Evolutionary conservation across 208 protist genomes (phyloP).

Genomic region (Borovskyia barvae): DNA sequence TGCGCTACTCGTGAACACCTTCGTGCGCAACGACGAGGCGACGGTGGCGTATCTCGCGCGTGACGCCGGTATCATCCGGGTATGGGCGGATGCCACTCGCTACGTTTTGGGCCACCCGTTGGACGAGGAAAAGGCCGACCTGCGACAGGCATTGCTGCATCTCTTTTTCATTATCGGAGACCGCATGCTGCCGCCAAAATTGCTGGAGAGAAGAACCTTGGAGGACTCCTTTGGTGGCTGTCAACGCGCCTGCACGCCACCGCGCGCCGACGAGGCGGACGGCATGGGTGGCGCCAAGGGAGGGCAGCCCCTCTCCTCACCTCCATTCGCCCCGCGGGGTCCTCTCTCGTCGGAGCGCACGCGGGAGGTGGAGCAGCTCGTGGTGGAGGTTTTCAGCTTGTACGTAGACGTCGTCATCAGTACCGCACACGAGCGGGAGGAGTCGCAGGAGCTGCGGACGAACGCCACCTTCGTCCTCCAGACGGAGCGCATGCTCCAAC

Average conservation of each 20-base stretch:
- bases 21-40: slow-evolving; percentile 63
- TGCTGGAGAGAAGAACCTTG: not conserved
- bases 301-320: not conserved
- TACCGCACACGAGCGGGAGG: slow-evolving; percentile 67
- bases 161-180: slow-evolving; percentile 74
- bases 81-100: slow-evolving; percentile 52
- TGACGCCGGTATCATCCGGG: slow-evolving; percentile 29
- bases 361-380: slow-evolving; percentile 24
- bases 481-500: slow-evolving; percentile 72
- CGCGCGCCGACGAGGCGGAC: slow-evolving; percentile 2
- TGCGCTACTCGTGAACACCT: slow-evolving; percentile 70
- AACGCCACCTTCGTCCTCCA: slow-evolving; percentile 66
- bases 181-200: slow-evolving; percentile 41
- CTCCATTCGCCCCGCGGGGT: slow-evolving; percentile 7
- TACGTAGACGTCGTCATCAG: slow-evolving; percentile 74
- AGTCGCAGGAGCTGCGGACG: slow-evolving; percentile 69
- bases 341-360: slow-evolving; percentile 20
- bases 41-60: slow-evolving; percentile 44
- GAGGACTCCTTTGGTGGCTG: slow-evolving; percentile 10
- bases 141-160: slow-evolving; percentile 72
- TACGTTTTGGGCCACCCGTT: slow-evolving; percentile 43
- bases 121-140: slow-evolving; percentile 67
- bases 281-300: not conserved
- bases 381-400: slow-evolving; percentile 39
- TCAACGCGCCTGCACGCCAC: slow-evolving; percentile 24